Percentiles rank a stretch among this genome's conserved stretches.
Conservation (phyloP, 208 protist species). For the Leishmania arabica region DNA sequence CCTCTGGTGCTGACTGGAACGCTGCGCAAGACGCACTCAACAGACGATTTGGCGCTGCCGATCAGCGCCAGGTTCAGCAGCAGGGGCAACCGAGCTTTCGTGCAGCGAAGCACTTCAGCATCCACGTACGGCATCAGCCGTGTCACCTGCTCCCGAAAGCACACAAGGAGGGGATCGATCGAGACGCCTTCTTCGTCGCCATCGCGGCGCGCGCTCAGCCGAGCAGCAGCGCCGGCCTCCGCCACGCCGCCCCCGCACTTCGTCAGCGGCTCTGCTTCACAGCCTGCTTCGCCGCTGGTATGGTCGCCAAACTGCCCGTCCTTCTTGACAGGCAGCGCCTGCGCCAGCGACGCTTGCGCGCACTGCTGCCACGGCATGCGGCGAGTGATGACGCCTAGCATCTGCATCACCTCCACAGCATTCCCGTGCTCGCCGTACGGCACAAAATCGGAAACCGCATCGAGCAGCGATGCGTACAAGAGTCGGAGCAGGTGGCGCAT, state of each 20-base stretch:
- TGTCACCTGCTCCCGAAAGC: constrained; percentile 5
- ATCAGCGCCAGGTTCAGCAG: constrained; percentile 11
- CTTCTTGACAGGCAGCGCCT: background rate
- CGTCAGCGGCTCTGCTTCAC: background rate
- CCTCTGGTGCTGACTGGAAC: background rate
- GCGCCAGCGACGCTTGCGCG: background rate
- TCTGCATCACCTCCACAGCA: constrained; percentile 19
- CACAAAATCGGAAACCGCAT: constrained; percentile 5
- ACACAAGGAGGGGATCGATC: background rate
- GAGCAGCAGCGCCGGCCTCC: background rate
- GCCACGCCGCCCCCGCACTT: background rate
- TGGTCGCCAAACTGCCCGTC: background rate
- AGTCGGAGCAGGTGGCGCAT: background rate
- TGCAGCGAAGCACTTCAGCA: constrained; percentile 5
- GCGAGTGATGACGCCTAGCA: constrained; percentile 20
- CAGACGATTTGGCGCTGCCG: constrained; percentile 11
- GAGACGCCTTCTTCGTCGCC: background rate
- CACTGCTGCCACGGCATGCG: constrained; percentile 15
- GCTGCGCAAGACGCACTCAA: constrained; percentile 9
- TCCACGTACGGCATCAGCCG: constrained; percentile 29
- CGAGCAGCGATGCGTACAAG: constrained; percentile 16
- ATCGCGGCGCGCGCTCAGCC: background rate
- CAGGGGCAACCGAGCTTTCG: background rate
- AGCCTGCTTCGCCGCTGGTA: background rate
- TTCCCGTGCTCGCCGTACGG: background rate